Conservation (phyloP, 441 rosid species). For the Eruca vesicaria region DNA sequence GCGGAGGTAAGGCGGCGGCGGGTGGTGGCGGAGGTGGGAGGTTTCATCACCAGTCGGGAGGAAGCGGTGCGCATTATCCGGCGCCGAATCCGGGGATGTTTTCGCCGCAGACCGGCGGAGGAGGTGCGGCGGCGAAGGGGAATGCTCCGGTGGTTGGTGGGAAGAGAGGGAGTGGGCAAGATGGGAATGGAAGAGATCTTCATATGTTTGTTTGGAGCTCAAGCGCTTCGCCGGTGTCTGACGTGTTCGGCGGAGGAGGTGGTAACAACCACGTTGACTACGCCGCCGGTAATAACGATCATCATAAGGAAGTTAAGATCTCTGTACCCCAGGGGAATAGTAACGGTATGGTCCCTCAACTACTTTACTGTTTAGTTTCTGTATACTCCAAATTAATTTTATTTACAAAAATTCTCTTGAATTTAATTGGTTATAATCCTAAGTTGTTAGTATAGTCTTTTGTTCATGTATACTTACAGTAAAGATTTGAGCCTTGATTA, state of each 20-base stretch:
- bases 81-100: conserved; percentile 97
- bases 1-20: conserved; percentile 20
- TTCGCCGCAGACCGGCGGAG: conserved; percentile 67
- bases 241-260: conserved; percentile 61
- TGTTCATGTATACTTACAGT: not conserved
- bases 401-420: not conserved
- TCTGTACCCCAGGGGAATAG: conserved; percentile 75
- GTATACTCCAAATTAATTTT: not conserved
- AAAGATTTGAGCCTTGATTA: not conserved
- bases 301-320: conserved; percentile 70
- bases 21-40: conserved; percentile 39
- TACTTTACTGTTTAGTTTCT: not conserved
- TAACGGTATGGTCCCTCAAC: conserved; percentile 33
- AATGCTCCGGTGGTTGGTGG: conserved; percentile 37
- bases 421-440: not conserved
- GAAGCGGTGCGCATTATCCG: conserved; percentile 64
- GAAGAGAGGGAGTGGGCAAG: conserved; percentile 48
- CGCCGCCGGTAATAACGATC: conserved; percentile 36
- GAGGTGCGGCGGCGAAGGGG: conserved; percentile 42
- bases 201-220: conserved; percentile 99
- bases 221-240: conserved; percentile 92
- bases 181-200: conserved; percentile 70
- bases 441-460: not conserved
- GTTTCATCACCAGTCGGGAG: conserved; percentile 48
- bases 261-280: conserved; percentile 45